Conservation (phyloP, 345 rosid species). For the rapeseed (Brassica napus) region DNA sequence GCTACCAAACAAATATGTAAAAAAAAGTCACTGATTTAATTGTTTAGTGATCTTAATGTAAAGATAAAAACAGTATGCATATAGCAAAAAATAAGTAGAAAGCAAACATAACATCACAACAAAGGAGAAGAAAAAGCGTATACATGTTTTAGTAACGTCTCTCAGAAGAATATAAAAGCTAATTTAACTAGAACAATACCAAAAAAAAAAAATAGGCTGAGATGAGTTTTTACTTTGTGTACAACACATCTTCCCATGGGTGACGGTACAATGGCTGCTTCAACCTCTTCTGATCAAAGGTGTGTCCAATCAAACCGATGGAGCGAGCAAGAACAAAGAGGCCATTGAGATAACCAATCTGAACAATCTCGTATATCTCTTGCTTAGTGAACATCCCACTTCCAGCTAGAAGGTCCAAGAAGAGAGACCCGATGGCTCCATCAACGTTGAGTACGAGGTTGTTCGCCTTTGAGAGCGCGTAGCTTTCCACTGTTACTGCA, state of each 20-base stretch:
- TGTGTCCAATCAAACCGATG: conserved; percentile 85
- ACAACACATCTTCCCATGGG: conserved; percentile 92
- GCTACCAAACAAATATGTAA: too few species aligned
- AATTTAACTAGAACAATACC: background rate
- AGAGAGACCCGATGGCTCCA: conserved; percentile 89
- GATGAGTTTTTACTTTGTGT: background rate
- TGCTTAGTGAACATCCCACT: conserved; percentile 88
- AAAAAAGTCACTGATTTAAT: background rate
- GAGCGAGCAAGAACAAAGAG: conserved; percentile 90
- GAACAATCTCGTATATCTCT: conserved; percentile 86
- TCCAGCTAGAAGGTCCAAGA: conserved; percentile 93
- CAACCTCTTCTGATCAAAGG: too few species aligned
- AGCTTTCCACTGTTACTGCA: conserved; percentile 80
- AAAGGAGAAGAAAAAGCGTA: background rate
- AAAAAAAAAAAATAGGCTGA: background rate
- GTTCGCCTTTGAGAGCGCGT: conserved; percentile 87
- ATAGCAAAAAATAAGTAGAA: background rate
- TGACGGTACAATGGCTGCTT: too few species aligned
- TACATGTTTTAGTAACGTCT: background rate
- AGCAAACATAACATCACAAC: background rate
- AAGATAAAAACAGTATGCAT: background rate
- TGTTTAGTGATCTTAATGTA: background rate
- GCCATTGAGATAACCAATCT: conserved; percentile 81
- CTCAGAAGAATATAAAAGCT: background rate
- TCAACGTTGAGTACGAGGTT: conserved; percentile 86